Base-by-base conservation (phyloP, 257 asterid genomes). In the Penstemon davidsonii region DNA sequence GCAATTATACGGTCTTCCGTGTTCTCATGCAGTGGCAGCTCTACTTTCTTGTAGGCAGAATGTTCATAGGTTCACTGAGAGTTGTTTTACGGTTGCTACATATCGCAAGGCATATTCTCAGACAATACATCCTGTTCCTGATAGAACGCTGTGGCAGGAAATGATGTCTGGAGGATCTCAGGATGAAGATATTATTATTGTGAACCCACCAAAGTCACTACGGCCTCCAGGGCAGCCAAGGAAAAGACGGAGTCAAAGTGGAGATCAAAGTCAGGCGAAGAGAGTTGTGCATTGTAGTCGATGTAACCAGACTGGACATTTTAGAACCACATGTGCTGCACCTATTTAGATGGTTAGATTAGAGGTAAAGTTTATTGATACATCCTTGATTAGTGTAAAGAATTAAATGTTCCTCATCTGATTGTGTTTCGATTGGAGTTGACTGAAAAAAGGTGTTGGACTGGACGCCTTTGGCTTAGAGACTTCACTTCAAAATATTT, bases 261-360 rank as follows among this genome's bases (percentile, higher is more conserved):
- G 77, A 44, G 90, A 83, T 19, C 65, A 75, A 5, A 70, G 76
- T 8, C 82, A 44, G 69, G 68, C 67, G 10, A 89, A 85, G 71
- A 71, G 95, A 52, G 86, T 82, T 6, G 95, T 85, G 76, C 92
- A 74, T 61, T 87, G 95, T 74, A 85, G 96, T 82, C 85, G 95
- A 13, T 89, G 96, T 71, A 80, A 85, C 67, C 92, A 87, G 80
- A 79, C 92, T 1, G 95, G 96, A 7, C 96, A 89, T 78, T 85
- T 89, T 78, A 76, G 95, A 64, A 89, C 96, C 7, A 87, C 96
- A 3, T 87, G 96, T 68, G 82, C 87, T 13, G 78, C 88, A 4
- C 95, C 92, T 3, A 78, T 83, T 62, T 89, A 79, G 77, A n/a
- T 47, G 4, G 46, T 43, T 8, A n/a, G 33, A 25, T 25, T 25